Evolutionary conservation across 169 alveolate species (phyloP).

Genomic region (Plasmodium inui): DNA sequence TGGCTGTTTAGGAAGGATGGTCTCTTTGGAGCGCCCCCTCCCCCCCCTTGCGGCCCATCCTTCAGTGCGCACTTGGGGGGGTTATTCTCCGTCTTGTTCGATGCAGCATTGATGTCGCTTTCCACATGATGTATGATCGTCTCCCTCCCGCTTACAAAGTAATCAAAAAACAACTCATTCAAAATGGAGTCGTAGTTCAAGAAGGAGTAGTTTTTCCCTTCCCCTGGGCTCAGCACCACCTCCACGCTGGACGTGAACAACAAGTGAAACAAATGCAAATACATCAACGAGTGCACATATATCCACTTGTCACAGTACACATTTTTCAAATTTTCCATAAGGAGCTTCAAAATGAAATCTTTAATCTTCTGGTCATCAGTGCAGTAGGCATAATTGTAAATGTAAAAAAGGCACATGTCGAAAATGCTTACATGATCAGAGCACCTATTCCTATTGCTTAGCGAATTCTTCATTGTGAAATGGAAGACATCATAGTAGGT

Average conservation of each 20-base stretch:
- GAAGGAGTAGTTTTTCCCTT: constrained; percentile 22
- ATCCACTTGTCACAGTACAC: constrained; percentile 30
- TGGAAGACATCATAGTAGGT: constrained; percentile 10
- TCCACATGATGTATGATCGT: not conserved
- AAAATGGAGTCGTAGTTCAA: constrained; percentile 36
- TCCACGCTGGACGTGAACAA: constrained; percentile 11
- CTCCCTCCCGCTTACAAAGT: constrained; percentile 9
- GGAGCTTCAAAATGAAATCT: constrained; percentile 45
- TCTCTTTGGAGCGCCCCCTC: not conserved
- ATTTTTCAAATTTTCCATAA: constrained; percentile 48
- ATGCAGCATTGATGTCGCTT: not conserved
- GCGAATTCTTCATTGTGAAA: constrained; percentile 53
- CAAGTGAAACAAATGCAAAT: constrained; percentile 53
- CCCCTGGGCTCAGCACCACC: not conserved
- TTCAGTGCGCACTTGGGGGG: not conserved
- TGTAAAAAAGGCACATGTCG: constrained; percentile 47
- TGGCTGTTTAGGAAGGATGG: constrained; percentile 12
- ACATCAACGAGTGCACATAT: constrained; percentile 37
- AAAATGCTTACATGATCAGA: constrained; percentile 19
- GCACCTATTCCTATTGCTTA: constrained; percentile 1
- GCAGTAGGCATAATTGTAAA: constrained; percentile 56
- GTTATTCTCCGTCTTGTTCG: not conserved
- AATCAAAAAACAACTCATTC: constrained; percentile 54
- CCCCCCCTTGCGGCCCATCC: not conserved
- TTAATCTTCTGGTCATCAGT: constrained; percentile 47